Evolutionary conservation across 2,329 filamentous ascomycete genomes (phyloP), one percentile per base, ranked within the genome.

Genomic region (Penicillium sp.): DNA sequence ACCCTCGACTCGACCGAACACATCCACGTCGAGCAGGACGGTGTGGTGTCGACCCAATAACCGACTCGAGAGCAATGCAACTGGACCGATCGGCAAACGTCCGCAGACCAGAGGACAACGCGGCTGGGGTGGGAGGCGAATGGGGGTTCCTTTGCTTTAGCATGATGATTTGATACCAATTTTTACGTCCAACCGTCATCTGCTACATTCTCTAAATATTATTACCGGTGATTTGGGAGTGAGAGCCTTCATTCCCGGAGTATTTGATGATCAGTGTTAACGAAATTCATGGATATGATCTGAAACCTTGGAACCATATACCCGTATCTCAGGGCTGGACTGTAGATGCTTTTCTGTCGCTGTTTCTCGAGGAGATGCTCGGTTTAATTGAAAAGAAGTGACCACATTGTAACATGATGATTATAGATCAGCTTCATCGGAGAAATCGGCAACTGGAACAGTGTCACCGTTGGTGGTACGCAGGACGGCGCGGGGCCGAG

Each of bases 1-100:
- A 82, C 86, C 5, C 80, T 96, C 53, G 76, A 85, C 63, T 77
- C 75, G 53, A 82, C 88, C 76, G 83, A 89, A 58, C 81, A 90
- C 66, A 79, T 96, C 70, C 81, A 90, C 40, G 88, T 96, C 52
- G 92, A 97, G 80, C 65, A 73, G 53, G 90, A 96, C 71, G 73
- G 78, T 43, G 79, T 82, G 63, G 83, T 95, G 55, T 84, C 61
- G 64, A 94, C 82, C 7, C 87, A 92, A 79, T 92, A 85, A 70
- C 71, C 9, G 25, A 40, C 13, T 42, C 13, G 18, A 38, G 9
- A 41, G 7, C 27, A n/a, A 45, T 18, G 20, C 20, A n/a, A 46
- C 46, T 51, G 36, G 30, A 13, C 18, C 11, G 27, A 31, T 18
- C 31, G 20, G 10, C 10, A 22, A 10, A 11, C 9, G 7, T 10